Base-by-base conservation (phyloP, 2,329 filamentous ascomycete species). In the Trichophyton equinum region DNA sequence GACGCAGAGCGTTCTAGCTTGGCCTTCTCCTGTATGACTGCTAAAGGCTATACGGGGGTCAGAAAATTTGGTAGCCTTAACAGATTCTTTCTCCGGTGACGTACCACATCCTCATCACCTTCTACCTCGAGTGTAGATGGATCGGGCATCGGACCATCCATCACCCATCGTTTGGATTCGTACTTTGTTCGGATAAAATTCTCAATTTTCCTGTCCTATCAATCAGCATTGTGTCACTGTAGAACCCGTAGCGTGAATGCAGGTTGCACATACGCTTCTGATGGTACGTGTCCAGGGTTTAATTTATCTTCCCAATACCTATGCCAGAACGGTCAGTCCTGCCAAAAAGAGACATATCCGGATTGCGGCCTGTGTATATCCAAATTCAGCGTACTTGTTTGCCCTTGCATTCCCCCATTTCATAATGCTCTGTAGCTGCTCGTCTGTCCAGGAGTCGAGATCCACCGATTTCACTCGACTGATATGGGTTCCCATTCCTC, bases 121-220 rank as follows among this genome's bases (percentile, higher is more conserved):
- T 90, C 88, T 13, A 78, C 84, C 71, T 95, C 90, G 58, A 99
- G 76, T 1, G 88, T 89, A 2, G 89, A 82, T n/a, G 95, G 94
- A 72, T 97, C 91, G 4, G 95, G 95, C 71, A 95, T 92, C 4
- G 85, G 85, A 1, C 94, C 94, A 63, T 99, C 94, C 91, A 97
- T 97, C n/a, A 91, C 88, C 94, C 94, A 99, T 77, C 95, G 83
- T 82, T 96, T 97, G 60, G 94, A 88, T 74, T 99, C 94, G 75
- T 99, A 99, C 76, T 99, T 99, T 61, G 95, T 99, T 67, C 94
- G 86, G 69, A 99, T 97, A 71, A 99, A 99, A 79, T 97, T 99
- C 81, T 99, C 94, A 68, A 99, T 97, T 81, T 99, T 99, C 67
- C 80, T 82, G 63, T 60, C 42, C 18, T 11, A 49, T 30, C 40